phyloP scores from a whole-genome alignment of 2,329 filamentous ascomycete genomes.

The Sarocladium oryzae region DNA sequence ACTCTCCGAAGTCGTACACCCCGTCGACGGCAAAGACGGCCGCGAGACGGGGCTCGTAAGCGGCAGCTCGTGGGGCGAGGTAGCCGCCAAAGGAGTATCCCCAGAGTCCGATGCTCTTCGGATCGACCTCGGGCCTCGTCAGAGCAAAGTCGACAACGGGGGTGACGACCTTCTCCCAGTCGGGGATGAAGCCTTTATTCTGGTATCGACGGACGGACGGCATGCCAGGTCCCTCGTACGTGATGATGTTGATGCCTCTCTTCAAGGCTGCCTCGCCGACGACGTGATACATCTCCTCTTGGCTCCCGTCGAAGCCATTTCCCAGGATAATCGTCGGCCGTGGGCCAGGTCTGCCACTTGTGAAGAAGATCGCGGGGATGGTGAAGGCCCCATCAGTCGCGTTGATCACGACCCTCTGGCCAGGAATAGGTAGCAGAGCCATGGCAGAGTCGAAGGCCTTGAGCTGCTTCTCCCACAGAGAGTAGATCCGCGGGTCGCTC shows the following conservation, averaged over 20 bases:
- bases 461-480: conserved; percentile 28
- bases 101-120: conserved; percentile 26
- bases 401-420: conserved; percentile 26
- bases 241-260: conserved; percentile 35
- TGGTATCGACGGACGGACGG: conserved; percentile 33
- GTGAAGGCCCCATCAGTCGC: conserved; percentile 21
- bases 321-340: conserved; percentile 28
- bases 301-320: conserved; percentile 30
- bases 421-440: conserved; percentile 26
- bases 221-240: conserved; percentile 42
- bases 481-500: conserved; percentile 32
- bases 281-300: conserved; percentile 31
- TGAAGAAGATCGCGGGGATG: conserved; percentile 24
- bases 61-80: conserved; percentile 33
- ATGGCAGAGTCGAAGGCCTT: conserved; percentile 32
- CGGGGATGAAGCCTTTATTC: conserved; percentile 33
- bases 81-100: conserved; percentile 36
- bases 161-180: conserved; percentile 35
- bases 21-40: conserved; percentile 31
- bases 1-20: conserved; percentile 22
- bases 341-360: conserved; percentile 15
- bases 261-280: conserved; percentile 23
- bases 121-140: conserved; percentile 22
- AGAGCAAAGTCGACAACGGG: conserved; percentile 33
- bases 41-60: conserved; percentile 34